Base-by-base conservation (phyloP, 345 rosid species). In the Cardamine chenopodiifolia region DNA sequence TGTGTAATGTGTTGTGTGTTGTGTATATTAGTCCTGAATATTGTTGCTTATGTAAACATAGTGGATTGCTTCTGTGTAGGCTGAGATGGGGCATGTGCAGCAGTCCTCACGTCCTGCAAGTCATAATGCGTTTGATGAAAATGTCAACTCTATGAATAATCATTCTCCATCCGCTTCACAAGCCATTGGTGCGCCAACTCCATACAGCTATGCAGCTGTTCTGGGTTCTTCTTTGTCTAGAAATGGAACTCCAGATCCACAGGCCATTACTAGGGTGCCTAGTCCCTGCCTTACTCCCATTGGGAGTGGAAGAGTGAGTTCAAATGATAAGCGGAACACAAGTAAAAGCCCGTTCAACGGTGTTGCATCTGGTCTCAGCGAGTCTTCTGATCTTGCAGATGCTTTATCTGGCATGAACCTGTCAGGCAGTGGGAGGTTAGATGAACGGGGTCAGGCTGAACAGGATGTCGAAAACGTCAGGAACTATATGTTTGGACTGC, bases 211-310 rank as follows among this genome's bases (percentile, higher is more conserved):
- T 77, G 98, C 96, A 72, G 86, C 94, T 80, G 97, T 80, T 29
- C 80, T 93, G 0, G 97, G 97, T 26, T 49, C 90, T 67, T 83
- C 97, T 35, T 67, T 94, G 80, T 93, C 98, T 34, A 82, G 98
- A 71, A 86, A 87, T 62, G 86, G 84, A 25, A 94, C 98, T 40
- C 98, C 98, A 68, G 98, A 94, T 81, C 89, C 91, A 2, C 96
- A 89, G 76, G 84, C 79, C 64, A 70, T 85, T 50, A 93, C 82
- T 42, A 85, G 95, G 82, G 90, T 86, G 48, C 98, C 97, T 56
- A 94, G 98, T 78, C 98, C 97, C 52, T 85, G 96, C 72, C 86
- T 82, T 9, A 85, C 91, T 9, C 96, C 97, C 25, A 91, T 93
- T 73, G 98, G 97, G 17, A 86, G 86, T 18, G 96, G 89, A 3